Evolutionary conservation across 768 basidiomycete genomes (phyloP).

Genomic region (Coprinellus micaceus): DNA sequence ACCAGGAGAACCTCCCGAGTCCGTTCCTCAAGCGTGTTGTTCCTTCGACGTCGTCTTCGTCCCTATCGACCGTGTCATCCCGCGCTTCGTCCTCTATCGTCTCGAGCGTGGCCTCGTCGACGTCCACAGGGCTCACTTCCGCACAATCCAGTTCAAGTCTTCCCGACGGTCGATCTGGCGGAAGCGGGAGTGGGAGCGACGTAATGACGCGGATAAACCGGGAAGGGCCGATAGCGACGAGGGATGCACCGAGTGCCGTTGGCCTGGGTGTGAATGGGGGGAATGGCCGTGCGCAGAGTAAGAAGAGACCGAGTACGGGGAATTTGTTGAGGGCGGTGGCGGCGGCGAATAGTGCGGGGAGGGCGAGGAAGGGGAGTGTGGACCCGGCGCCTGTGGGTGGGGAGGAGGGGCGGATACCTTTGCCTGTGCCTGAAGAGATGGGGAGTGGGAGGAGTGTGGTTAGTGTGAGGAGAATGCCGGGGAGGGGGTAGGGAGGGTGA

Average conservation of each 20-base stretch:
- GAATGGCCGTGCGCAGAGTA: constrained; percentile 9
- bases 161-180: too few relatives aligned
- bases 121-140: not conserved
- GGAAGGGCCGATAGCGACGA: too few relatives aligned
- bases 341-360: constrained; percentile 39
- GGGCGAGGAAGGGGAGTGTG: constrained; percentile 41
- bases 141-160: not conserved
- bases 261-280: not conserved
- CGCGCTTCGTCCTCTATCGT: not conserved
- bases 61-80: constrained; percentile 5
- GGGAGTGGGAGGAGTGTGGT: too few relatives aligned
- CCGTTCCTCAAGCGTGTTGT: constrained; percentile 70
- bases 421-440: too few relatives aligned
- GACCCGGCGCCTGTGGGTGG: not conserved
- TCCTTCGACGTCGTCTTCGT: constrained; percentile 21
- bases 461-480: too few relatives aligned
- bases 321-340: constrained; percentile 59
- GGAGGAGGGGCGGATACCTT: not conserved
- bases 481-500: too few relatives aligned
- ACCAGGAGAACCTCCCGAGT: constrained; percentile 84
- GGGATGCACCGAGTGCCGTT: not conserved
- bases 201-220: too few relatives aligned
- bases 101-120: not conserved
- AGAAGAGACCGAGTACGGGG: constrained; percentile 49
- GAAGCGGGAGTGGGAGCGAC: not conserved